Evolutionary conservation across 1,284 basidiomycete genomes (phyloP), one percentile per base, ranked within the genome.

Genomic region (Cystobasidium sp.): DNA sequence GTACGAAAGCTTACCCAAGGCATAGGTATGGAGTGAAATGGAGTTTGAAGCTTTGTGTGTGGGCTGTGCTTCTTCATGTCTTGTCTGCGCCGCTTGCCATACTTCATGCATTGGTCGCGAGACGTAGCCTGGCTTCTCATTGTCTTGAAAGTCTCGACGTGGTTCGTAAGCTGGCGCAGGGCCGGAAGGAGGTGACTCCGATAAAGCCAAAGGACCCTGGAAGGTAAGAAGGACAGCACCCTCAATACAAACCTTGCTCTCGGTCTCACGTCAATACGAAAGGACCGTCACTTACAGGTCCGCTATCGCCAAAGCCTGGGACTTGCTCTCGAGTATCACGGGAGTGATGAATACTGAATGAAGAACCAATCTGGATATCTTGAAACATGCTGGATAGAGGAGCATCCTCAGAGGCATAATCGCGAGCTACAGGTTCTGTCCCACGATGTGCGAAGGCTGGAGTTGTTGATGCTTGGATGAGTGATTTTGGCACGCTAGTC

Each of bases 91-190:
- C 1, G 47, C 51, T 24, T 66, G 49, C 64, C 47, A 66, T 10
- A 53, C 49, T 37, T 66, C 64, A 53, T 51, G 37, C 41, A 66
- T 20, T 24, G 10, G 10, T 53, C 41, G 41, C 14, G 64, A 66
- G 14, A 66, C 64, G 24, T 66, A 53, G 4, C 51, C 31, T 49
- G 64, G 64, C 20, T 59, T 59, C 6, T 41, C 39, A 10, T 14
- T 39, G 7, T 41, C 56, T 2, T 22, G 10, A 7, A n/a, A 16
- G 6, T 6, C 8, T 7, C 14, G 14, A 18, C 49, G 64, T 52
- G 47, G 24, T 31, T 66, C 49, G 22, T 66, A 66, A 12, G 64
- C 51, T n/a, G 64, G 64, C 16, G 39, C 64, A 20, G 64, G 64
- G 37, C 53, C 64, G 10, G 64, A 53, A 12, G 46, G n/a, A 9